These are phyloP conservation scores for Lagenidium giganteum DNA, from an alignment of 352 stramenopile species.

Conservation along the genomic window DNA sequence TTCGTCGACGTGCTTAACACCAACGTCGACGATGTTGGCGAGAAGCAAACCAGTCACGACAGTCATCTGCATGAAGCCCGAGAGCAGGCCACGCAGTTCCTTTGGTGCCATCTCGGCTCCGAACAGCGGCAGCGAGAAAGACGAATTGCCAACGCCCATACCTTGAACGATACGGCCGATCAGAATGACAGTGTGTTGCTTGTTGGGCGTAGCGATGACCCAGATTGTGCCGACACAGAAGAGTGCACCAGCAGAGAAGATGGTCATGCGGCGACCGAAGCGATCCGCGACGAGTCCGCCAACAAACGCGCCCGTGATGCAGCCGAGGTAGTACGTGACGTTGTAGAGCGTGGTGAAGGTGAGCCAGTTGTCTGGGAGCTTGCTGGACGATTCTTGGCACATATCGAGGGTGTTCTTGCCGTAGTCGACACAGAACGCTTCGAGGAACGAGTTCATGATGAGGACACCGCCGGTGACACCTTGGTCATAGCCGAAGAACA, in stretches of 20 bases:
- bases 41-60: slow-evolving; percentile 32
- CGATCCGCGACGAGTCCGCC: slow-evolving; percentile 26
- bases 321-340: slow-evolving; percentile 37
- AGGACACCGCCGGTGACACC: slow-evolving; percentile 35
- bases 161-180: slow-evolving; percentile 30
- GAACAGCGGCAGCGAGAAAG: slow-evolving; percentile 38
- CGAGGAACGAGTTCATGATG: slow-evolving; percentile 39
- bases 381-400: slow-evolving; percentile 9
- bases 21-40: slow-evolving; percentile 31
- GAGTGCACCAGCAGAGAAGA: slow-evolving; percentile 27
- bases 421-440: slow-evolving; percentile 33
- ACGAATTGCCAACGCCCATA: slow-evolving; percentile 37
- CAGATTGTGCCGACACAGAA: slow-evolving; percentile 33
- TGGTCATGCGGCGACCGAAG: slow-evolving; percentile 29
- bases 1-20: slow-evolving; percentile 13
- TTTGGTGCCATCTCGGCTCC: slow-evolving; percentile 36
- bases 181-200: slow-evolving; percentile 20
- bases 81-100: slow-evolving; percentile 30
- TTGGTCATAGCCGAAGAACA: slow-evolving; percentile 47
- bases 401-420: slow-evolving; percentile 26
- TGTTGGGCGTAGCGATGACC: slow-evolving; percentile 14
- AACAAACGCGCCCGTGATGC: slow-evolving; percentile 24
- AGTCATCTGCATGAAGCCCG: slow-evolving; percentile 39
- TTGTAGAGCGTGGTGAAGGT: slow-evolving; percentile 39
- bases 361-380: slow-evolving; percentile 31